Evolutionary conservation across 192 early-diverging fungal genomes (phyloP), one percentile per base, ranked within the genome.

Genomic region (Coemansia erecta): DNA sequence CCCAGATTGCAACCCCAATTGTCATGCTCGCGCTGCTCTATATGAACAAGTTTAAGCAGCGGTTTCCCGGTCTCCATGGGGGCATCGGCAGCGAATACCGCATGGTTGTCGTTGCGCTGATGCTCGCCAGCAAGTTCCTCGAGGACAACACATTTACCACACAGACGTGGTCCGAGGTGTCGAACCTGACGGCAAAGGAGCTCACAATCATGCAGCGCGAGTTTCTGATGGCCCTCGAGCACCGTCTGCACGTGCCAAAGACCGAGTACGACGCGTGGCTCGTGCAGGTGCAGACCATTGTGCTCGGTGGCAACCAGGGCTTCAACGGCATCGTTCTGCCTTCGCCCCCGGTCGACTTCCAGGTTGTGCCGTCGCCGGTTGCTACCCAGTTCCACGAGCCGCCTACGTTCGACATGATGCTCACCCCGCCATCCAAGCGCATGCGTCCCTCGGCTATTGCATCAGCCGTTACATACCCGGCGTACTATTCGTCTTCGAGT

Each of bases 101-200:
- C 15, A 64, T 94, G 42, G 89, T 95, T 64, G 88, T 90, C 8
- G 89, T 89, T n/a, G 86, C 91, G 33, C 79, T 95, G 33, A 90
- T 92, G 81, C 81, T 92, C 4, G 87, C 90, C 52, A 93, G 90
- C 80, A 95, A 95, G 63, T 87, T 85, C 61, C 77, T 93, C 23
- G 85, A 92, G 63, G 94, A 95, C 72, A 93, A 94, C 69, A 94
- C 91, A 46, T 95, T 90, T 61, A 87, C 94, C 12, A 93, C 91
- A 67, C 84, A 88, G 71, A 92, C 93, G 1, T 95, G 94, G 94
- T 85, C 88, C 15, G 85, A 92, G 56, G 90, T 95, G 17, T 90
- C 88, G 35, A 81, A 84, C 45, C 88, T 95, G 61, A 89, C 86
- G 8, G 81, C 91, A 33, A 61, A 77, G 49, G 90, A 95, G 61